Conservation (phyloP, 23 red algal genomes). For the Gracilariopsis chorda region DNA sequence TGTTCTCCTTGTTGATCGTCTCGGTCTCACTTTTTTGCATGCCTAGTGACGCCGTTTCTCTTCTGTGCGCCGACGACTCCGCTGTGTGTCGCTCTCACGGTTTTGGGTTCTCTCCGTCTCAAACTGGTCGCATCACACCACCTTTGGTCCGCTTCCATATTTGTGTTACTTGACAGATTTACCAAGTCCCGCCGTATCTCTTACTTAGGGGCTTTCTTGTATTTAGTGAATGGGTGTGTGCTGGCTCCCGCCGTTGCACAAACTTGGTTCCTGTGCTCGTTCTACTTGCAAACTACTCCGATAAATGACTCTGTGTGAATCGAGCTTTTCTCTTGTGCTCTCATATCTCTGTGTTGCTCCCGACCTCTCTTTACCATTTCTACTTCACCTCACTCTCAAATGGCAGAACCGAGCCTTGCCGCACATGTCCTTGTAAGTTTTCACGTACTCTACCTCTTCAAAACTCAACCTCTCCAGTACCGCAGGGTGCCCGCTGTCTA, state of each 20-base stretch:
- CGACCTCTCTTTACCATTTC: neutral
- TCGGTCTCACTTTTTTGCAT: neutral
- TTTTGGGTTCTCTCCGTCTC: too few relatives aligned
- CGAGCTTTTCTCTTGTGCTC: neutral
- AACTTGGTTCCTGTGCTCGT: too few relatives aligned
- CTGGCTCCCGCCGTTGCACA: too few relatives aligned
- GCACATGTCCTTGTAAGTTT: neutral
- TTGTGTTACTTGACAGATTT: too few relatives aligned
- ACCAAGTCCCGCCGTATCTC: too few relatives aligned
- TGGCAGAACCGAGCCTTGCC: conserved; percentile 27
- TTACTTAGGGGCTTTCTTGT: too few relatives aligned
- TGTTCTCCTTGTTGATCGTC: neutral
- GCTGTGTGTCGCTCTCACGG: too few relatives aligned
- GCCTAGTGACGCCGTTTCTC: neutral
- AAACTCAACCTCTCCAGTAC: conserved; percentile 2
- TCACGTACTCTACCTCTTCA: neutral
- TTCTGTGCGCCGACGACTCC: too few relatives aligned
- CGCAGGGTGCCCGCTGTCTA: conserved; percentile 75
- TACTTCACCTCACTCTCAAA: neutral
- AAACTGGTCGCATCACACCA: too few relatives aligned
- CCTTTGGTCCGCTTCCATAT: too few relatives aligned
- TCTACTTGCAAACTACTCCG: conserved; percentile 8
- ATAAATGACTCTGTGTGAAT: conserved; percentile 5
- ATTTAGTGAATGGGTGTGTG: too few relatives aligned
- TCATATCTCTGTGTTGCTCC: neutral